phyloP scores from a whole-genome alignment of 805 yeast species.

The Pichia exigua region DNA sequence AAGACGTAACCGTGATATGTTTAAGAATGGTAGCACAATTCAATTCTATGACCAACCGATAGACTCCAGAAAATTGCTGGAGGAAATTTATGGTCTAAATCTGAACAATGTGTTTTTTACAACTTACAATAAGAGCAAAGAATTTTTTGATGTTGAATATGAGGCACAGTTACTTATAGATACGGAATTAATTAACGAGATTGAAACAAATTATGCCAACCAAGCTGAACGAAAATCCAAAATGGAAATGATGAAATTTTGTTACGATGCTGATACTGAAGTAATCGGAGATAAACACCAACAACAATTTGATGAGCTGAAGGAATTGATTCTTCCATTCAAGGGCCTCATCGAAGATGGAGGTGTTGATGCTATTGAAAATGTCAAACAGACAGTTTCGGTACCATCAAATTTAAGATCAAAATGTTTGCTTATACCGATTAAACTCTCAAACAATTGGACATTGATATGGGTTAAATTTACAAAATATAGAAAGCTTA shows the following conservation, averaged over 20 bases:
- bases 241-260: neutral
- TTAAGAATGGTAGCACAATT: neutral
- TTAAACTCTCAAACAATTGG: slow-evolving; percentile 18
- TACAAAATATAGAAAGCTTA: slow-evolving; percentile 10
- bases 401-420: slow-evolving; percentile 9
- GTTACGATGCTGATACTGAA: neutral
- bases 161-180: slow-evolving; percentile 4
- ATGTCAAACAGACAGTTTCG: neutral
- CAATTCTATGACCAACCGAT: neutral
- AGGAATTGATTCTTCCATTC: slow-evolving; percentile 1
- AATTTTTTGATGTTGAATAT: neutral
- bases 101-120: neutral
- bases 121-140: neutral
- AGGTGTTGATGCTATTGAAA: neutral
- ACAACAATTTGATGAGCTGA: neutral
- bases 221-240: neutral
- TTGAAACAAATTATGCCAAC: neutral
- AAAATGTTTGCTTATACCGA: slow-evolving; percentile 16
- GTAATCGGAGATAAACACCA: neutral
- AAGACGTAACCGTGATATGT: neutral
- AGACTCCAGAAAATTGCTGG: slow-evolving; percentile 2
- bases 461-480: slow-evolving; percentile 23
- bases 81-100: slow-evolving; percentile 1
- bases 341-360: neutral
- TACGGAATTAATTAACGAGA: neutral